Base-by-base conservation (phyloP, 768 basidiomycete species). In the Lentinula detonsa region DNA sequence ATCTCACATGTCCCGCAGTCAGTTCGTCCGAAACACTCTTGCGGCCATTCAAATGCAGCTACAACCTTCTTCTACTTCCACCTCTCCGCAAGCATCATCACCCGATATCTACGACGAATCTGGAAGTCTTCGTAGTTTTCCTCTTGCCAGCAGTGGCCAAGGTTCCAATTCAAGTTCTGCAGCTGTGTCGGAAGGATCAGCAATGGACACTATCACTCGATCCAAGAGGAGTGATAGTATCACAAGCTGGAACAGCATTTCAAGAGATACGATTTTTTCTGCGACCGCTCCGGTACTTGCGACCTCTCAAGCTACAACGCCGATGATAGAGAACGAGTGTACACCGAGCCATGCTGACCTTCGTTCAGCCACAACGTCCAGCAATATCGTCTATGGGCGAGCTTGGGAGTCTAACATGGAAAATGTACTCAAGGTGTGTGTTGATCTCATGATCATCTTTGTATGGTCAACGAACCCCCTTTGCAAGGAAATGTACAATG, bases 11-110 rank as follows among this genome's bases (percentile, higher is more conserved):
- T 95, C 96, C 1, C 85, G 91, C 18, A 81, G 68, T 57, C 95
- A 98, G 68, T 99, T 98, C 72, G 87, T 98, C 6, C 84, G 87
- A 54, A 98, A 98, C 71, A 98, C 95, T 1, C 81, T 98, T 71
- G 75, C 84, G 3, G 89, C 93, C 1, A 90, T 99, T 59, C 91
- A 90, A 67, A 85, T 83, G 70, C 91, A 93, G 63, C 73, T 88
- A 39, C 85, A 86, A 61, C 82, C 88, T 0, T 40, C 58, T 11
- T 21, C 59, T 5, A 40, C 6, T 55, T 43, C 28, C 39, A 74
- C 75, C 34, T 76, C 78, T 48, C 71, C 78, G 4, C 75, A 74
- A 3, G 70, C 81, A 15, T 88, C 90, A 0, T 78, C 78, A 16
- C 80, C 84, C 18, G 91, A 90, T 4, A 80, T 83, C 28, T 78